Base-by-base conservation (phyloP, 2,329 filamentous ascomycete species). In the Fusarium pininemorale region DNA sequence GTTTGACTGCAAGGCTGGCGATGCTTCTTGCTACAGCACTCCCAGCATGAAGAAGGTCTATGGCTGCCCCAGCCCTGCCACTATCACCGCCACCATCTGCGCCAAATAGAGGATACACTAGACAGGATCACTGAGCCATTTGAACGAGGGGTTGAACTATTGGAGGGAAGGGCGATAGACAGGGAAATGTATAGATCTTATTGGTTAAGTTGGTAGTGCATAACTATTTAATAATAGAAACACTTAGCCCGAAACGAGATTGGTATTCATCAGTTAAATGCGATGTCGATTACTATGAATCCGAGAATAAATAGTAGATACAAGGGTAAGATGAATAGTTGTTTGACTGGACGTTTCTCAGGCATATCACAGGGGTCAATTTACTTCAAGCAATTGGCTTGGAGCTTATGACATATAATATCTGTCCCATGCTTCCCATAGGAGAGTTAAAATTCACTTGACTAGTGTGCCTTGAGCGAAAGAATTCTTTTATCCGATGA, bases 11-110 rank as follows among this genome's bases (percentile, higher is more conserved):
- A 77, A 73, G n/a, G 59, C 83, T 32, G 78, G 77, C 66, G 72
- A 84, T n/a, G 74, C 79, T 9, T 67, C 35, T 50, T 85, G 84
- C 82, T 85, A 85, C 79, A 85, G 83, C 81, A 81, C 79, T 1
- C 81, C 82, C 13, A 74, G 67, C n/a, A 54, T 65, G 44, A 82
- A 82, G 78, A 84, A 80, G 75, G 82, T 84, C 24, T 83, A 80
- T 70, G 80, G 81, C 63, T 85, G 84, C 82, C 83, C 83, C 9
- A 75, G 80, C 73, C 84, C 84, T 10, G 82, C 84, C 39, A 79
- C 81, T 37, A 70, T 85, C 35, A 79, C 80, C 32, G 74, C 80
- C 24, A 69, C 66, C n/a, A 63, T 82, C 66, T 82, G 80, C 56
- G 58, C 74, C 57, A 69, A 78, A 58, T 79, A 74, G 72, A 44